Conservation (phyloP, 2,329 filamentous ascomycete genomes). For the Metarhizium album region DNA sequence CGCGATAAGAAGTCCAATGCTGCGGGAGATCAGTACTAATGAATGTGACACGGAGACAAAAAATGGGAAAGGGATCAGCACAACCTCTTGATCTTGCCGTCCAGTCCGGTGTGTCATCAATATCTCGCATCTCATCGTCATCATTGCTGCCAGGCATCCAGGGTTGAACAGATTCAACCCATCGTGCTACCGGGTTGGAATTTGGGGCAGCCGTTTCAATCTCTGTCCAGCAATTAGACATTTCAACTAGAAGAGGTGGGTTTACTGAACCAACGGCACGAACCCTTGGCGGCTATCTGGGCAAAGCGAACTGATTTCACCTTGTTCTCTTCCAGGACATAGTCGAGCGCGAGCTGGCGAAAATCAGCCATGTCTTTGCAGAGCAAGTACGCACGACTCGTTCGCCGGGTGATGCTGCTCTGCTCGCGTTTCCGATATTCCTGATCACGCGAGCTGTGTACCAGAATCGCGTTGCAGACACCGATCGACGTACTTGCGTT, state of each 20-base stretch:
- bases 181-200: slow-evolving; percentile 38
- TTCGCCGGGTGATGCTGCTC: neutral
- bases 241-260: too few species aligned
- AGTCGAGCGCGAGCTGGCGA: slow-evolving; percentile 41
- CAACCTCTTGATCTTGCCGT: slow-evolving; percentile 42
- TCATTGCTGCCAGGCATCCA: slow-evolving; percentile 38
- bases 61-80: too few species aligned
- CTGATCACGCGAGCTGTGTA: neutral
- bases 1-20: slow-evolving; percentile 46
- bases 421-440: neutral
- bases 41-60: neutral
- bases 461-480: neutral
- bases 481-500: neutral
- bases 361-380: slow-evolving; percentile 31
- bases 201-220: slow-evolving; percentile 33
- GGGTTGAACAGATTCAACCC: slow-evolving; percentile 43
- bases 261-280: neutral
- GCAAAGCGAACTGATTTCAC: slow-evolving; percentile 28
- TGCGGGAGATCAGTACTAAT: slow-evolving; percentile 12
- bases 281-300: slow-evolving; percentile 34
- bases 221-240: slow-evolving; percentile 20
- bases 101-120: slow-evolving; percentile 35
- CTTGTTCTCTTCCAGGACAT: slow-evolving; percentile 41
- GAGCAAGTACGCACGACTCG: neutral
- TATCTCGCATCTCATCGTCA: slow-evolving; percentile 26